These are phyloP conservation scores for Quercus agrifolia DNA, from an alignment of 306 rosid species.

Conservation along the genomic window DNA sequence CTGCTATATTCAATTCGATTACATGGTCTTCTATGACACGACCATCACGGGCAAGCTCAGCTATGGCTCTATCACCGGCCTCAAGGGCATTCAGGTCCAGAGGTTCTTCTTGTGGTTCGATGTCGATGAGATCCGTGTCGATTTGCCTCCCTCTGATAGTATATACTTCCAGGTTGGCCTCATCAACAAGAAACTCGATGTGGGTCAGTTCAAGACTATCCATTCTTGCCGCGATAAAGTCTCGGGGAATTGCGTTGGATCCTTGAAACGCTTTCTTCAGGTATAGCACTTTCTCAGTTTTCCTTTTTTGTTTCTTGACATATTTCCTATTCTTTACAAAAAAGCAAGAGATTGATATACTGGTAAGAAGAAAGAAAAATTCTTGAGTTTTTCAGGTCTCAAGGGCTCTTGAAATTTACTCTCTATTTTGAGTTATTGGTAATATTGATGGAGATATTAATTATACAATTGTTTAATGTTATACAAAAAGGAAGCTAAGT, in stretches of 20 bases:
- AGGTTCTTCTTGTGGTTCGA: constrained; percentile 67
- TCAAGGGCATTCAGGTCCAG: constrained; percentile 79
- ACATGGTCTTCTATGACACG: constrained; percentile 64
- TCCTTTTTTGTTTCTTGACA: neutral
- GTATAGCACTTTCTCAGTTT: constrained; percentile 15
- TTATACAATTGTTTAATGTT: too few relatives aligned
- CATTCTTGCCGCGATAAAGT: constrained; percentile 52
- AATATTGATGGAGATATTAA: too few relatives aligned
- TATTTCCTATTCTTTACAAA: neutral
- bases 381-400: too few relatives aligned
- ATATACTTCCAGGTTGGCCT: constrained; percentile 86
- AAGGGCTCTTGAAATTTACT: too few relatives aligned
- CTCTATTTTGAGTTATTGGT: too few relatives aligned
- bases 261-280: constrained; percentile 34
- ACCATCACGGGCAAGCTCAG: constrained; percentile 64
- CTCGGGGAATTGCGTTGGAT: constrained; percentile 27
- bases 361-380: neutral
- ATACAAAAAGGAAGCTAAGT: too few relatives aligned
- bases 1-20: constrained; percentile 75
- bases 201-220: constrained; percentile 69
- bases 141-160: constrained; percentile 74
- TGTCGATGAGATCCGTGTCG: constrained; percentile 89
- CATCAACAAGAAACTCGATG: constrained; percentile 73
- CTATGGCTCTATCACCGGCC: constrained; percentile 67
- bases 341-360: constrained; percentile 6